Conservation (phyloP, 805 yeast genomes). For the Saccharomycopsis oosterbeekiorum region DNA sequence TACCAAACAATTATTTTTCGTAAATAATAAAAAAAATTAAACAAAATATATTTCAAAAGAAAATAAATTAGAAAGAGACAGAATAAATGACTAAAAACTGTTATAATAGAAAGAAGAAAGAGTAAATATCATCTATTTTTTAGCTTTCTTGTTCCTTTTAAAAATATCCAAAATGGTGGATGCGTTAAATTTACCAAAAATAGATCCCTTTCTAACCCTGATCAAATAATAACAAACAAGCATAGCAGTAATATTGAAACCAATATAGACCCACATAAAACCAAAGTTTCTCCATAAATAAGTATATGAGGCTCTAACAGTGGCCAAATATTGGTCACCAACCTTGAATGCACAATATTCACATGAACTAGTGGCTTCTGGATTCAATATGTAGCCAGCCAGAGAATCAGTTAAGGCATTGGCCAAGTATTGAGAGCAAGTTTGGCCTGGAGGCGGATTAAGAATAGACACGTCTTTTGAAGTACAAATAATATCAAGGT, state of each 20-base stretch:
- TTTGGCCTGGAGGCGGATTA: slow-evolving; percentile 47
- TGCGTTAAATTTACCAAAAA: not conserved
- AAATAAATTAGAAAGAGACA: no score
- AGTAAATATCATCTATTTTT: not conserved
- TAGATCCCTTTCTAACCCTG: slow-evolving; percentile 18
- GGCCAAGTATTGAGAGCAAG: slow-evolving; percentile 50
- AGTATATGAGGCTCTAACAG: slow-evolving; percentile 34
- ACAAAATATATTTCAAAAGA: no score
- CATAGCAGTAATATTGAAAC: slow-evolving; percentile 41
- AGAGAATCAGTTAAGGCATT: slow-evolving; percentile 8
- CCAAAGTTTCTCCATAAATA: slow-evolving; percentile 62
- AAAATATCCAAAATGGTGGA: not conserved
- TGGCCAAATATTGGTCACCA: slow-evolving; percentile 39
- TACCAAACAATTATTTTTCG: no score
- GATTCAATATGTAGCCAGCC: slow-evolving; percentile 52
- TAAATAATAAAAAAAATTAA: no score
- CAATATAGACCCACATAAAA: slow-evolving; percentile 45
- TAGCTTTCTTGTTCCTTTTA: not conserved
- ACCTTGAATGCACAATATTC: slow-evolving; percentile 37
- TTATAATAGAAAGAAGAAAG: no score
- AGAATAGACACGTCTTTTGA: slow-evolving; percentile 39
- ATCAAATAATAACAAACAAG: slow-evolving; percentile 28
- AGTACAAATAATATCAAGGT: slow-evolving; percentile 40
- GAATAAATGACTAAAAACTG: no score
- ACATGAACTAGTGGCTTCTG: slow-evolving; percentile 39